phyloP scores from a whole-genome alignment of 2,329 filamentous ascomycete genomes.

The Huntiella savannae region DNA sequence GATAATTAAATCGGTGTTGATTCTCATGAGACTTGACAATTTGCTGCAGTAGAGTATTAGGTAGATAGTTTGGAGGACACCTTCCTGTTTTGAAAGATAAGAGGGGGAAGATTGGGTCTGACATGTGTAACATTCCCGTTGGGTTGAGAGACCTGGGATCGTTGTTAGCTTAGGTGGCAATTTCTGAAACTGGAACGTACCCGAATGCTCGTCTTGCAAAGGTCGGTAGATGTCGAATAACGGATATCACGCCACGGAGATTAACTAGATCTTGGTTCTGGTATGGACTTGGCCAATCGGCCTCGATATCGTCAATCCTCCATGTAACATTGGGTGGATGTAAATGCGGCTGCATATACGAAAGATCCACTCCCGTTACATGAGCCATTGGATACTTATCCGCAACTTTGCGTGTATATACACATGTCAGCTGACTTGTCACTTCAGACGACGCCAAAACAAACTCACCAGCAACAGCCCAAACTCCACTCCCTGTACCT shows the following conservation, averaged over 20 bases:
- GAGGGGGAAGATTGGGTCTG: too few species aligned
- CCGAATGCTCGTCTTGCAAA: too few species aligned
- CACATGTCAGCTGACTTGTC: background rate
- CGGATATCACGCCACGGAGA: too few species aligned
- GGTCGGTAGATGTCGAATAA: too few species aligned
- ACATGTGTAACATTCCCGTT: too few species aligned
- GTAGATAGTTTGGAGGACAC: too few species aligned
- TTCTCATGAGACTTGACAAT: too few species aligned
- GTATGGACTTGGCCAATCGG: conserved; percentile 20
- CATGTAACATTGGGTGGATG: conserved; percentile 39
- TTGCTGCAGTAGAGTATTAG: too few species aligned
- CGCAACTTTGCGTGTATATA: conserved; percentile 19
- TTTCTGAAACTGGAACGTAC: too few species aligned
- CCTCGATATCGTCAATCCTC: conserved; percentile 22
- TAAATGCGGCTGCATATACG: conserved; percentile 25
- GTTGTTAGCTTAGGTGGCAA: too few species aligned
- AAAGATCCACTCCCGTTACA: conserved; percentile 27
- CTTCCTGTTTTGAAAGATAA: too few species aligned
- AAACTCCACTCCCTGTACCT: conserved; percentile 32
- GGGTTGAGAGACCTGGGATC: too few species aligned
- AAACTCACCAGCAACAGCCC: conserved; percentile 33
- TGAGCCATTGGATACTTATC: conserved; percentile 26
- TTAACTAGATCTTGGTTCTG: conserved; percentile 11
- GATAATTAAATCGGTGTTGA: background rate
- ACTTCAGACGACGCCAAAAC: background rate